Conservation (phyloP, 1,139 yeast genomes). For the Pneumocystis carinii region DNA sequence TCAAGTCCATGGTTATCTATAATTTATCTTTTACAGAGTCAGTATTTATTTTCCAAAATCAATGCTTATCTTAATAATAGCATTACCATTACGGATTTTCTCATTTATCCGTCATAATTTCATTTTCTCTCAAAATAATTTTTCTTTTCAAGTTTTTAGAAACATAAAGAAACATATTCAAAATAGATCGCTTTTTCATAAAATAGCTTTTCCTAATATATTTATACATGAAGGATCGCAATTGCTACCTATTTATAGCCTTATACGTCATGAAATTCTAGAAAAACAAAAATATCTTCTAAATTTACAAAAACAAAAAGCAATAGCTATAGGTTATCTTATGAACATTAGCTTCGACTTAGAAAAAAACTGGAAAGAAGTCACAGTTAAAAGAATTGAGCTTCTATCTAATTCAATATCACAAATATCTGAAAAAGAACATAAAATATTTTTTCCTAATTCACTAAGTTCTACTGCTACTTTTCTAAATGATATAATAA, state of each 20-base stretch:
- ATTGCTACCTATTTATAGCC: neutral
- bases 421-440: neutral
- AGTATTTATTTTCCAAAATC: neutral
- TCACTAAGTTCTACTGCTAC: slow-evolving; percentile 9
- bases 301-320: neutral
- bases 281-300: neutral
- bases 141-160: neutral
- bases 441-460: slow-evolving; percentile 3
- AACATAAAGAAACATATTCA: neutral
- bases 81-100: neutral
- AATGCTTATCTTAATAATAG: neutral
- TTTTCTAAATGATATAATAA: slow-evolving; percentile 7
- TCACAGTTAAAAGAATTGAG: neutral
- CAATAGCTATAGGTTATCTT: neutral
- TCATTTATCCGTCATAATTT: neutral
- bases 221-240: neutral
- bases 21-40: neutral
- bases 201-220: neutral
- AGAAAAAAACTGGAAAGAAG: neutral
- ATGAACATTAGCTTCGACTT: neutral
- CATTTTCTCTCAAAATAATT: neutral
- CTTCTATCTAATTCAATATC: neutral
- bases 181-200: neutral
- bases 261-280: neutral
- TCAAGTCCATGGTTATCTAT: no score